Percentiles rank a stretch among this genome's conserved stretches.
These are phyloP conservation scores for Talaromyces piceae DNA, from an alignment of 2,329 filamentous ascomycete genomes.

Conservation along the genomic window DNA sequence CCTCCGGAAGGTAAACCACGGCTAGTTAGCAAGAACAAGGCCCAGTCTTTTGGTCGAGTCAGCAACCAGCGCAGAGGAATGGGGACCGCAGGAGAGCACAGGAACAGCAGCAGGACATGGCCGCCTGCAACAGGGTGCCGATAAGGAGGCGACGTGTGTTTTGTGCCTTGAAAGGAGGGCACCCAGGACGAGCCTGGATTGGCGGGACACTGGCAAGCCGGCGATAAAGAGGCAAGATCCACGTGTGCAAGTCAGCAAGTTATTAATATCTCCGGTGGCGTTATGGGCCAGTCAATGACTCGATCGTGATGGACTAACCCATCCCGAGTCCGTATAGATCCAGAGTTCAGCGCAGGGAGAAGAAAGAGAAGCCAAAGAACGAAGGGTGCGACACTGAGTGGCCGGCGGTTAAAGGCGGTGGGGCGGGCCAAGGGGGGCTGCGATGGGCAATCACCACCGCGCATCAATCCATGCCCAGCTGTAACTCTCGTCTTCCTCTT, in stretches of 20 bases:
- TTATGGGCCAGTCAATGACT: no score
- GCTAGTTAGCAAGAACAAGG: no score
- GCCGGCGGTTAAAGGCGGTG: no score
- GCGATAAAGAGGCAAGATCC: not conserved
- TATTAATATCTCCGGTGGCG: not conserved
- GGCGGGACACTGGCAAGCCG: not conserved
- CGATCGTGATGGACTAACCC: no score
- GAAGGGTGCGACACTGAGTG: no score
- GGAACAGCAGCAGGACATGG: not conserved
- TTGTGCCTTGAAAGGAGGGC: not conserved
- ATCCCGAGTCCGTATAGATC: no score
- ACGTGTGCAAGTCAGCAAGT: not conserved
- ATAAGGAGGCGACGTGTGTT: not conserved
- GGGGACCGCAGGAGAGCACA: not conserved
- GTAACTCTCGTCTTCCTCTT: not conserved
- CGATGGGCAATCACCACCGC: no score
- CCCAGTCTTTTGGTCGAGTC: not conserved
- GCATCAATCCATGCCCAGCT: no score
- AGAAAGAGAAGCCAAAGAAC: no score
- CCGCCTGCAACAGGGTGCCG: not conserved
- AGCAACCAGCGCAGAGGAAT: not conserved
- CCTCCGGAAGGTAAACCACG: no score
- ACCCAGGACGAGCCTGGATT: not conserved
- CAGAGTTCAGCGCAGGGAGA: no score
- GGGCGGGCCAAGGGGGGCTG: no score